Conservation (phyloP, 2,329 filamentous ascomycete species). For the Sporothrix luriei region DNA sequence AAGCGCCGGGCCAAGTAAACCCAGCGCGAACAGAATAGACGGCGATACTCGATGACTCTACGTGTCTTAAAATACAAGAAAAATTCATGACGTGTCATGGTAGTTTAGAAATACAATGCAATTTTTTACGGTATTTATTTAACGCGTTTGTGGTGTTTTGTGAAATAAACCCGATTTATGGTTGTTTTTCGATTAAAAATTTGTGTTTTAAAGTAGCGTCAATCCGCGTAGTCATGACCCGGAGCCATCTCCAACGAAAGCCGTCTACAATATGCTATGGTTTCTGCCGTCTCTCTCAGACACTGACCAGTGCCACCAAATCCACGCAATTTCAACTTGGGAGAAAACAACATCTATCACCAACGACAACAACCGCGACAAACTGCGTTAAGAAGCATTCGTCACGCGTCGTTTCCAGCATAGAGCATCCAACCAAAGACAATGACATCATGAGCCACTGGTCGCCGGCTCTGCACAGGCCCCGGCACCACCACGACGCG, state of each 20-base stretch:
- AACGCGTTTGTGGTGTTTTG: neutral
- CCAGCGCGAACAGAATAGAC: neutral
- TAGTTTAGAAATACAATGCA: neutral
- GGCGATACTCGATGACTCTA: neutral
- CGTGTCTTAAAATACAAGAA: neutral
- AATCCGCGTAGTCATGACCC: neutral
- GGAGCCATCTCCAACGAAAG: neutral
- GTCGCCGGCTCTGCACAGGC: constrained; percentile 1
- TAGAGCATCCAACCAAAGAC: neutral
- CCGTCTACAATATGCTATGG: neutral
- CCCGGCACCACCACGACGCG: neutral
- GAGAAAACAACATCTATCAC: neutral
- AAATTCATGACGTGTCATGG: neutral
- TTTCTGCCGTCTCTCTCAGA: neutral
- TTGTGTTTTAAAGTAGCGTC: neutral
- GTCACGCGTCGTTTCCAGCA: neutral
- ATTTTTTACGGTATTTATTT: constrained; percentile 2
- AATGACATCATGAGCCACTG: constrained; percentile 17
- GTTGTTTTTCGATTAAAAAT: neutral
- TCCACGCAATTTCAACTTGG: neutral
- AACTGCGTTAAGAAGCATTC: neutral
- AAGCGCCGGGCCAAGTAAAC: constrained; percentile 35
- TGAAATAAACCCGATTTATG: neutral
- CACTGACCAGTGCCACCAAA: neutral
- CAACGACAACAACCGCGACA: neutral